Evolutionary conservation across 2,329 filamentous ascomycete species (phyloP).

Genomic region (Monosporascus sp.): DNA sequence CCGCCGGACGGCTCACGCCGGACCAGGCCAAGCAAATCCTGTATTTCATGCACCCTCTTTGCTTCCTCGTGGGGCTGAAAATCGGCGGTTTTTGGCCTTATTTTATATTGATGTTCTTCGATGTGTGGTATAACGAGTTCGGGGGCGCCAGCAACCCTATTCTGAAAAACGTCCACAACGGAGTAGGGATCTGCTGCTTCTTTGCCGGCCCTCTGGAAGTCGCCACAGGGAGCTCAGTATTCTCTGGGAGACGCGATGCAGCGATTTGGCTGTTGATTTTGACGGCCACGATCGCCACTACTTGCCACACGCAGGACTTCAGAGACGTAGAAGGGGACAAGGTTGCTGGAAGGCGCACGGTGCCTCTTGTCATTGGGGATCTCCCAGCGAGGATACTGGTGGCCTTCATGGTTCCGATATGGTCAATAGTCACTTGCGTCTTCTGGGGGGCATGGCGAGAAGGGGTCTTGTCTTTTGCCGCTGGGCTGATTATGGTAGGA

Average conservation of each 20-base stretch:
- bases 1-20: constrained; percentile 1
- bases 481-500: not conserved
- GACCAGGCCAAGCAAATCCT: not conserved
- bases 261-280: constrained; percentile 1
- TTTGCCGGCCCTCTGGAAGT: constrained; percentile 5
- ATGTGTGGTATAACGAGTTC: constrained; percentile 8
- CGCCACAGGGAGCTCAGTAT: constrained; percentile 2
- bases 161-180: constrained; percentile 7
- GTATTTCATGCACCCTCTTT: not conserved
- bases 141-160: constrained; percentile 1
- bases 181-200: constrained; percentile 5
- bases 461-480: not conserved
- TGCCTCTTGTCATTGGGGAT: constrained; percentile 6
- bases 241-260: not conserved
- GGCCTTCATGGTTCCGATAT: not conserved
- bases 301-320: constrained; percentile 8
- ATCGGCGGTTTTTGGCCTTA: constrained; percentile 3
- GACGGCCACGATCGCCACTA: constrained; percentile 1
- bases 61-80: not conserved
- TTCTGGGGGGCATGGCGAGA: not conserved
- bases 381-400: not conserved
- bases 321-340: constrained; percentile 8
- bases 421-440: not conserved
- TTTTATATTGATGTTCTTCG: not conserved
- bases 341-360: constrained; percentile 2